Evolutionary conservation across 331 rosid species (phyloP), one percentile per base, ranked within the genome.

Genomic region (Dryas integrifolia): DNA sequence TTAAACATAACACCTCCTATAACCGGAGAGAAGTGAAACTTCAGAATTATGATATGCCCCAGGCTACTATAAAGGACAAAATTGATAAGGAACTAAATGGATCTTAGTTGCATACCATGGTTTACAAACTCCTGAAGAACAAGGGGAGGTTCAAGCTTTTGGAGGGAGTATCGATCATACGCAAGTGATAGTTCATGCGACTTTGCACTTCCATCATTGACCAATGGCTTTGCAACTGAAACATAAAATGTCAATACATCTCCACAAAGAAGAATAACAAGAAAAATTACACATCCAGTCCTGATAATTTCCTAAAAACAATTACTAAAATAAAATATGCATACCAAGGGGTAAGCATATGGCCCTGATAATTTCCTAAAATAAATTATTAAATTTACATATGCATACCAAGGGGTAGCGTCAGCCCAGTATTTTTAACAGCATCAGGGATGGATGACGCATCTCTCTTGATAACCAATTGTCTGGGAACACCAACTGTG

Each of bases 81-180:
- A 24, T 9, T 63, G 57, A 35, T 58, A 59, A 76, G 26, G 70
- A 52, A 55, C 69, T 60, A 75, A 30, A 56, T 44, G 51, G 50
- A 57, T 14, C 13, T 9, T 55, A 78, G 69, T 40, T 78, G 64
- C 89, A 41, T 77, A 90, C 98, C 98, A 41, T 92, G 98, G 78
- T 92, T 92, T 35, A 92, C 98, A 75, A 88, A 92, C 79, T 92
- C 98, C 83, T 92, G 98, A 48, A 92, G 92, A 69, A 92, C 96
- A 77, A 92, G 88, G n/a, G 98, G 98, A 55, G 96, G 96, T 65
- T 92, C 96, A 53, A 92, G 96, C 44, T 88, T 92, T 73, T 83
- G 89, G 77, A 92, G 96, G 73, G 98, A 90, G 72, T 76, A 84
- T 6, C 75, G 80, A 78, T 90, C 98, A 76, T 80, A 92, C 58